phyloP scores from a whole-genome alignment of 768 basidiomycete genomes.

The Suillus variegatus region DNA sequence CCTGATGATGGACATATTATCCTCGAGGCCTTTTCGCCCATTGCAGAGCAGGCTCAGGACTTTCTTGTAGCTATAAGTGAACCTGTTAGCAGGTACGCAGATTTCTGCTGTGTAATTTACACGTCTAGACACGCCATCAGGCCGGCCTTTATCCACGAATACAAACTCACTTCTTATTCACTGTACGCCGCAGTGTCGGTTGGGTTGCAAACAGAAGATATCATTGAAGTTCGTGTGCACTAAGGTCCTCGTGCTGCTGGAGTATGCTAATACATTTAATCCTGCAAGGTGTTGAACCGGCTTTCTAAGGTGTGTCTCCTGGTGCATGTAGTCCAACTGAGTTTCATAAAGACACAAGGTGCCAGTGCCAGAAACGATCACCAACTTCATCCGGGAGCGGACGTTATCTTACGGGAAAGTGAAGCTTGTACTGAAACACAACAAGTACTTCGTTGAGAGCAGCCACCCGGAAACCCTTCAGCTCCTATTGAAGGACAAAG shows the following conservation, averaged over 20 bases:
- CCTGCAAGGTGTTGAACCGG: slow-evolving; percentile 69
- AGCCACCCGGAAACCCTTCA: slow-evolving; percentile 93
- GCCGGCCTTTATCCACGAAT: slow-evolving; percentile 98
- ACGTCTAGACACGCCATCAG: slow-evolving; percentile 41
- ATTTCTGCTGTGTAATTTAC: slow-evolving; percentile 29
- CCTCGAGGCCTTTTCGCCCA: slow-evolving; percentile 95
- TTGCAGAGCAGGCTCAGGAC: slow-evolving; percentile 97
- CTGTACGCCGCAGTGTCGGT: slow-evolving; percentile 99
- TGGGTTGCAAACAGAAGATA: slow-evolving; percentile 95
- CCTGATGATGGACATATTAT: slow-evolving; percentile 93
- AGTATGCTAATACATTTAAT: slow-evolving; percentile 8
- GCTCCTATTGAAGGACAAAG: slow-evolving; percentile 78
- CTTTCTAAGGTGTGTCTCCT: slow-evolving; percentile 61
- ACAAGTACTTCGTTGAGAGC: slow-evolving; percentile 96
- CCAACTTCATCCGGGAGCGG: slow-evolving; percentile 86
- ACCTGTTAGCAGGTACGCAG: slow-evolving; percentile 92
- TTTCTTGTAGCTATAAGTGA: slow-evolving; percentile 98
- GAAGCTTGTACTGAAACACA: slow-evolving; percentile 96
- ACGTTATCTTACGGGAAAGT: slow-evolving; percentile 98
- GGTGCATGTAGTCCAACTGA: slow-evolving; percentile 7
- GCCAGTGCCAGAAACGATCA: slow-evolving; percentile 87
- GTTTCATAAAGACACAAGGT: slow-evolving; percentile 51
- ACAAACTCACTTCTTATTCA: slow-evolving; percentile 97
- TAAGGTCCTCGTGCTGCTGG: slow-evolving; percentile 1
- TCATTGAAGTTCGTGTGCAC: slow-evolving; percentile 77